Evolutionary conservation across 495 filamentous ascomycete genomes (phyloP), one percentile per base, ranked within the genome.

Genomic region (Aspergillus conjunctus): DNA sequence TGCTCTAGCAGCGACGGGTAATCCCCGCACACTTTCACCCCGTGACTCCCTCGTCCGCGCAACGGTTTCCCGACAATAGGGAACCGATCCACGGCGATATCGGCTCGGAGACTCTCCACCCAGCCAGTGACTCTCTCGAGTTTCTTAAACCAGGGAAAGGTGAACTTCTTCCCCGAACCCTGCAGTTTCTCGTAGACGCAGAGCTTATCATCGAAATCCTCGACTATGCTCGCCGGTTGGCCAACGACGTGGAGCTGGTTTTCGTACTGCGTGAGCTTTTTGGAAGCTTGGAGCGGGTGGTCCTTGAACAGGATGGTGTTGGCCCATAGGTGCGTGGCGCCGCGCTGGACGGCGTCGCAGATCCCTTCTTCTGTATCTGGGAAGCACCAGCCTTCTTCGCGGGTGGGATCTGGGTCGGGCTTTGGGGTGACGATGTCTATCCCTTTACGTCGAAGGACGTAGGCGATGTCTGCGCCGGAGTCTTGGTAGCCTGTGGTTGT

Each of bases 241-340:
- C 71, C 74, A 7, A 74, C 59, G 8, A 77, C 61, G 3, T 51
- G 52, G 3, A 74, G 20, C 9, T 51, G n/a, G 3, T 37, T 37
- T 1, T 60, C 45, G 11, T 64, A 65, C 18, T 56, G 18, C 10
- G 34, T 43, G 0, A 74, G 56, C n/a, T 32, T 34, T 3, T 56
- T 10, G 6, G 72, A 68, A n/a, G 33, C 64, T 61, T 77, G 72
- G 1, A 77, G 62, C 10, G 74, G 69, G 39, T 77, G 72, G 0
- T 72, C 68, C 6, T 62, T 33, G 51, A 77, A 77, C 1, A 75
- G 45, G 52, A 72, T 71, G 5, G 74, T 75, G 51, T 75, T 77
- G 2, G 72, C 74, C 74, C 74, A 77, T 1, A 75, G 56, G 57
- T 73, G 71, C 11, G 72, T 77, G 0, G 68, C 71, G 4, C 74